Evolutionary conservation across 768 basidiomycete species (phyloP).

Genomic region (Astraeus odoratus): DNA sequence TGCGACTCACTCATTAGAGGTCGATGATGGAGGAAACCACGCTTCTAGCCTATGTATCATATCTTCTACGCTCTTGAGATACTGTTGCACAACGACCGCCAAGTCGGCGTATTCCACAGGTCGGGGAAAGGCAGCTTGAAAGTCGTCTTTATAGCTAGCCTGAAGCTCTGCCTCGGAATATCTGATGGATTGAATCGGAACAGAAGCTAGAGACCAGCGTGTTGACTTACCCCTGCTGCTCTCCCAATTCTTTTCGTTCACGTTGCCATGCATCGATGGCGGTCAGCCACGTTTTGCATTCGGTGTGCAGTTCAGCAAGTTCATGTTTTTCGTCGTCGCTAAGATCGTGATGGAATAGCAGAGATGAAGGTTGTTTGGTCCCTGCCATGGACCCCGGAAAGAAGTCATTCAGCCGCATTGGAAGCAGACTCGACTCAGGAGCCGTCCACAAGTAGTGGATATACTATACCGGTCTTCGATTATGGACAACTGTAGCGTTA

Average conservation of each 20-base stretch:
- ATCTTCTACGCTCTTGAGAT: constrained; percentile 20
- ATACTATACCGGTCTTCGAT: constrained; percentile 11
- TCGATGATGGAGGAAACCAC: constrained; percentile 16
- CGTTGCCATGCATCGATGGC: constrained; percentile 16
- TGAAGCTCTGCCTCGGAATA: constrained; percentile 10
- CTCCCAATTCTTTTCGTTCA: constrained; percentile 8
- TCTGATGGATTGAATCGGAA: constrained; percentile 2
- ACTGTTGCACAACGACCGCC: constrained; percentile 15
- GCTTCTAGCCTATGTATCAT: constrained; percentile 18
- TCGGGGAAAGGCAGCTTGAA: constrained; percentile 16
- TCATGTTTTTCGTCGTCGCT: constrained; percentile 16
- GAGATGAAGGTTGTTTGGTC: constrained; percentile 9
- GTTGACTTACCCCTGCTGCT: constrained; percentile 6
- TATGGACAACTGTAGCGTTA: neutral
- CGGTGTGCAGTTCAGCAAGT: constrained; percentile 12
- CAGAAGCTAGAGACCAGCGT: neutral
- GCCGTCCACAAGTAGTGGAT: constrained; percentile 23
- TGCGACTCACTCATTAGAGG: neutral
- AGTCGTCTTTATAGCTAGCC: constrained; percentile 15
- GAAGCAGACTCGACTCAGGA: constrained; percentile 20
- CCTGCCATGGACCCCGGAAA: constrained; percentile 22
- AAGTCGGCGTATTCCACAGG: constrained; percentile 9
- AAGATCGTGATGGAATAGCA: constrained; percentile 19
- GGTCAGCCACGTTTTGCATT: constrained; percentile 15
- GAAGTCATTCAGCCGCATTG: constrained; percentile 17